A percentile compares a stretch with the other conserved stretches of the same genome.
These are phyloP conservation scores for Maudiozyma humilis DNA, from an alignment of 1,139 yeast species.

Conservation along the genomic window DNA sequence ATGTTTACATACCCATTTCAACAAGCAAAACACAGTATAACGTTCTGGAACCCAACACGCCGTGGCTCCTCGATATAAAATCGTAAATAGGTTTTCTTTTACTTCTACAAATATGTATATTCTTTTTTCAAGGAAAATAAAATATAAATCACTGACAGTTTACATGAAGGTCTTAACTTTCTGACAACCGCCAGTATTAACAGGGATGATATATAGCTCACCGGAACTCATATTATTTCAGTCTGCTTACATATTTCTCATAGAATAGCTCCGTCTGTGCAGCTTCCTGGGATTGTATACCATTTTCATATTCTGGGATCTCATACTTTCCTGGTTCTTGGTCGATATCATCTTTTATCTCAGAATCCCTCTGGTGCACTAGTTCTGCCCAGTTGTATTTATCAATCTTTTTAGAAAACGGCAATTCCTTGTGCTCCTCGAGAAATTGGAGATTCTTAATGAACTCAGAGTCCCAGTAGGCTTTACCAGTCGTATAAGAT, in stretches of 20 bases:
- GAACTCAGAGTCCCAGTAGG: slow-evolving; percentile 39
- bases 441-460: slow-evolving; percentile 38
- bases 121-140: background rate
- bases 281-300: slow-evolving; percentile 11
- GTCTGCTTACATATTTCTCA: slow-evolving; percentile 4
- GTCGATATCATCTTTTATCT: background rate
- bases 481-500: slow-evolving; percentile 10
- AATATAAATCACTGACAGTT: no score
- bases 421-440: slow-evolving; percentile 7
- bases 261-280: slow-evolving; percentile 13
- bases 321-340: slow-evolving; percentile 8
- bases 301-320: slow-evolving; percentile 9
- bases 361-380: background rate
- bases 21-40: background rate
- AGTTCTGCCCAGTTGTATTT: slow-evolving; percentile 7
- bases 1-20: background rate
- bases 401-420: slow-evolving; percentile 1
- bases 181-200: no score
- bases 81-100: background rate
- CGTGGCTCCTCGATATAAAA: background rate
- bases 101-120: background rate
- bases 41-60: background rate
- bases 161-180: no score
- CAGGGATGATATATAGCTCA: no score
- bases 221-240: background rate